Evolutionary conservation across 768 basidiomycete genomes (phyloP).

Genomic region (Lentinula aciculospora): DNA sequence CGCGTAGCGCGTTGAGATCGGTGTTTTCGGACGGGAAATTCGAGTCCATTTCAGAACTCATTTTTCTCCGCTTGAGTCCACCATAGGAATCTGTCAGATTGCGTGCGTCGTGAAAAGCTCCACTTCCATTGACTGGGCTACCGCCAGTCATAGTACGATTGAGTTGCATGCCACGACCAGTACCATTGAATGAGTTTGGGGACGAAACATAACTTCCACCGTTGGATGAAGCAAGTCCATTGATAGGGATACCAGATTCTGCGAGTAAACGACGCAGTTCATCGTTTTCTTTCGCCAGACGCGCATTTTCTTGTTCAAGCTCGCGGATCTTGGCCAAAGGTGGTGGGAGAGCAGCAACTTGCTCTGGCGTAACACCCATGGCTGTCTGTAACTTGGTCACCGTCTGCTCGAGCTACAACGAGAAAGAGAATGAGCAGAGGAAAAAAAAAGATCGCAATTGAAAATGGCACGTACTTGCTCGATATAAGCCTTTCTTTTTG

Average conservation of each 20-base stretch:
- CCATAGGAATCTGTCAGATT: constrained; percentile 41
- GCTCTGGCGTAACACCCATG: constrained; percentile 67
- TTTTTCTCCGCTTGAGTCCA: constrained; percentile 52
- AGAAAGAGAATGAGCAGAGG: constrained; percentile 6
- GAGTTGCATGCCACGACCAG: constrained; percentile 24
- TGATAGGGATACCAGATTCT: constrained; percentile 26
- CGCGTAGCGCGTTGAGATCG: constrained; percentile 20
- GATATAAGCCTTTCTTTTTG: constrained; percentile 91
- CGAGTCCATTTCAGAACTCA: constrained; percentile 41
- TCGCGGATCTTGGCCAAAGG: constrained; percentile 74
- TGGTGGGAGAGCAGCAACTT: constrained; percentile 67
- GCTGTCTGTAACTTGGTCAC: constrained; percentile 80
- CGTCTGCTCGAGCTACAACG: constrained; percentile 69
- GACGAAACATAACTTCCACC: neutral
- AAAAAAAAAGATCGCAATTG: constrained; percentile 9
- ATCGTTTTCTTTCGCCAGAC: constrained; percentile 68
- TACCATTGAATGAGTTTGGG: neutral
- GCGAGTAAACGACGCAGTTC: constrained; percentile 64
- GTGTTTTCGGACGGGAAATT: constrained; percentile 38
- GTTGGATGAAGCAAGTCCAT: neutral
- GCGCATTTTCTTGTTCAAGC: constrained; percentile 74
- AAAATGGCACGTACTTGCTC: constrained; percentile 53
- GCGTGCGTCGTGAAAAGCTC: constrained; percentile 42
- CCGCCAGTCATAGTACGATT: constrained; percentile 37
- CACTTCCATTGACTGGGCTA: constrained; percentile 1